phyloP scores from a whole-genome alignment of 1,284 basidiomycete species.

The Afroboletus lepidellus region DNA sequence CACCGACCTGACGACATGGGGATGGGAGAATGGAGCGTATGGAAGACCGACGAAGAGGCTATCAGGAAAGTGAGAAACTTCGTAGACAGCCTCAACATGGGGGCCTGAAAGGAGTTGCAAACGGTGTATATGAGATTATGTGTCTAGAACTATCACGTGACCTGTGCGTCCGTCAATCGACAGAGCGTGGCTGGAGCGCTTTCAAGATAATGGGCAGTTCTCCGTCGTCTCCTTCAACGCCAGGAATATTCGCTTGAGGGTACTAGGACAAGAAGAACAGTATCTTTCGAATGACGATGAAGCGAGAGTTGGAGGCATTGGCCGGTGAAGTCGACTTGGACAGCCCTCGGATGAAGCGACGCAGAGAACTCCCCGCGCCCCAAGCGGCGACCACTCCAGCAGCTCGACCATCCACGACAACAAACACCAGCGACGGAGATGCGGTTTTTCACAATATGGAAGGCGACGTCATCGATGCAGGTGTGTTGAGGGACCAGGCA shows the following conservation, averaged over 20 bases:
- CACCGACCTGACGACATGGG: conserved; percentile 60
- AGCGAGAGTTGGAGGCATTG: conserved; percentile 59
- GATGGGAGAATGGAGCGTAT: conserved; percentile 73
- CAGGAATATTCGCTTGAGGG: conserved; percentile 30
- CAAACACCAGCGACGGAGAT: conserved; percentile 31
- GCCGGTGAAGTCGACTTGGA: conserved; percentile 51
- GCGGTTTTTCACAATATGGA: conserved; percentile 25
- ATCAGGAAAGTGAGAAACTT: conserved; percentile 52
- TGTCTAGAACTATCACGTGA: conserved; percentile 30
- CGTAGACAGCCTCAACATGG: conserved; percentile 34
- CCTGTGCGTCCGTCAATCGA: conserved; percentile 14
- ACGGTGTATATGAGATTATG: no score
- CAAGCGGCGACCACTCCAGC: conserved; percentile 20
- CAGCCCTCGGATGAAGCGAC: conserved; percentile 67
- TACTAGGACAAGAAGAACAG: conserved; percentile 13
- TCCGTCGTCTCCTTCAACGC: conserved; percentile 29
- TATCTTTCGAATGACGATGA: conserved; percentile 49
- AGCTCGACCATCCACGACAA: conserved; percentile 17
- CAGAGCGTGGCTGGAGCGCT: conserved; percentile 24
- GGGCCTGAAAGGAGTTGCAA: no score
- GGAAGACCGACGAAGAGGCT: conserved; percentile 55
- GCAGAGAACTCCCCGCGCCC: conserved; percentile 50
- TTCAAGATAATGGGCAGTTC: conserved; percentile 36
- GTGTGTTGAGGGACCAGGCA: conserved; percentile 38
- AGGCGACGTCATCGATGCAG: conserved; percentile 25